Base-by-base conservation (phyloP, 2,329 filamentous ascomycete species). In the Tympanopsis confertula region DNA sequence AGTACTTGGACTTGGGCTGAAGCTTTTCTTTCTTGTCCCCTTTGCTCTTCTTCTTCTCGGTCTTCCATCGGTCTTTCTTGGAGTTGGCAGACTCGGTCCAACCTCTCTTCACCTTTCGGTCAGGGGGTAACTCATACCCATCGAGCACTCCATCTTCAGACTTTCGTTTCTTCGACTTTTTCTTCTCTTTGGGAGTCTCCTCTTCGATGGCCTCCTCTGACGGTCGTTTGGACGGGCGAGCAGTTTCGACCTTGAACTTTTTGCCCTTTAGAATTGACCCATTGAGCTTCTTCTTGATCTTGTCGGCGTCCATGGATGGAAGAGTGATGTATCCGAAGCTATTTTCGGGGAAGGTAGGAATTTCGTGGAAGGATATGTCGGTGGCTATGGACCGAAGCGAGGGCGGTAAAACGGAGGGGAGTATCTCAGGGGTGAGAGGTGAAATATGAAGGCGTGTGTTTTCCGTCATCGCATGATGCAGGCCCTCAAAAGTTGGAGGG, bases 281-380 rank as follows among this genome's bases (percentile, higher is more conserved):
- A 65, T 94, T 84, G 36, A 96, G 70, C 63, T 91, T 96, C 62
- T 82, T 89, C 63, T 80, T 86, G 38, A 96, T 61, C 58, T 87
- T 94, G n/a, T 89, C 82, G 7, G 89, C 91, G 46, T 94, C 87
- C 59, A 76, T 74, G 3, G 56, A 61, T 1, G 88, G 88, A 26
- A 98, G 62, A 35, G 93, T 87, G 42, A 96, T 68, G 61, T 84
- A 98, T 39, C 89, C 91, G 75, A 86, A 98, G 38, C 75, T 80
- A 54, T 77, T 82, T 46, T 98, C 91, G 13, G 89, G 89, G 45
- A 94, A 94, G 1, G 88, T 88, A 52, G 86, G 74, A 46, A 95
- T 63, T 4, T 68, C 67, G 59, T 96, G 89, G 61, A 82, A 95
- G n/a, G 88, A 94, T 38, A 95, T 74, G 53, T 87, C 85, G 43